A percentile compares a stretch with the other conserved stretches of the same genome.
Conservation (phyloP, 179 eudicot species). For the Silene noctiflora region DNA sequence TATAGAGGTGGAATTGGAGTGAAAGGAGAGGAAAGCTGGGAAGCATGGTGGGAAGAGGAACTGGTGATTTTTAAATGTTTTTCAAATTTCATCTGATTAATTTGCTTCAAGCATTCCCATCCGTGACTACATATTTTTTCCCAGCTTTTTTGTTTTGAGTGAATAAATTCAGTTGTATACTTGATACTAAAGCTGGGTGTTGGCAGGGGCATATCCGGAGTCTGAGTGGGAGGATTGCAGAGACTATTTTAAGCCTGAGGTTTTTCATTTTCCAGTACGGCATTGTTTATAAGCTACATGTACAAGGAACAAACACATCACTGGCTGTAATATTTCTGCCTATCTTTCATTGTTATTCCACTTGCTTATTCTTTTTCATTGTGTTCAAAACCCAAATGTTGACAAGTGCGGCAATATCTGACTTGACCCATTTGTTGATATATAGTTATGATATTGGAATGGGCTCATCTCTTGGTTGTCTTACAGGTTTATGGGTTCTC, state of each 20-base stretch:
- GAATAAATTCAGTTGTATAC: neutral
- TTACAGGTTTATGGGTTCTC: slow-evolving; percentile 83
- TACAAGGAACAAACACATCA: slow-evolving; percentile 71
- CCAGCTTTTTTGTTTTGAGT: neutral
- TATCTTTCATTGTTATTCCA: slow-evolving; percentile 4
- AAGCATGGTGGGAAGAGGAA: slow-evolving; percentile 99
- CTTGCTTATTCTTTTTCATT: no score
- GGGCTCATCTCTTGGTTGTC: neutral
- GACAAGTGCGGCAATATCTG: neutral
- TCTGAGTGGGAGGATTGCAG: slow-evolving; percentile 70
- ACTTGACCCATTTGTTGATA: neutral
- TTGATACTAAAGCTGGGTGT: slow-evolving; percentile 24
- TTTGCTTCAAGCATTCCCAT: neutral
- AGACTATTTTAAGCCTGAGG: slow-evolving; percentile 87
- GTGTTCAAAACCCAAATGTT: neutral
- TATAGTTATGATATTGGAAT: neutral
- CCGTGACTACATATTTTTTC: neutral
- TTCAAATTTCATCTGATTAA: slow-evolving; percentile 1
- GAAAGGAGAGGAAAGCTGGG: slow-evolving; percentile 98
- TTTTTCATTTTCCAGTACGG: slow-evolving; percentile 95
- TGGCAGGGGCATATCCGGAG: slow-evolving; percentile 82
- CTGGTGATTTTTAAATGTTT: slow-evolving; percentile 43
- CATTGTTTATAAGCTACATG: slow-evolving; percentile 71
- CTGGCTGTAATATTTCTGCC: slow-evolving; percentile 49
- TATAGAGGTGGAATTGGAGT: slow-evolving; percentile 99